A percentile compares a stretch with the other conserved stretches of the same genome.
These are phyloP conservation scores for Trapa incisa DNA, from an alignment of 345 rosid species.

Conservation along the genomic window DNA sequence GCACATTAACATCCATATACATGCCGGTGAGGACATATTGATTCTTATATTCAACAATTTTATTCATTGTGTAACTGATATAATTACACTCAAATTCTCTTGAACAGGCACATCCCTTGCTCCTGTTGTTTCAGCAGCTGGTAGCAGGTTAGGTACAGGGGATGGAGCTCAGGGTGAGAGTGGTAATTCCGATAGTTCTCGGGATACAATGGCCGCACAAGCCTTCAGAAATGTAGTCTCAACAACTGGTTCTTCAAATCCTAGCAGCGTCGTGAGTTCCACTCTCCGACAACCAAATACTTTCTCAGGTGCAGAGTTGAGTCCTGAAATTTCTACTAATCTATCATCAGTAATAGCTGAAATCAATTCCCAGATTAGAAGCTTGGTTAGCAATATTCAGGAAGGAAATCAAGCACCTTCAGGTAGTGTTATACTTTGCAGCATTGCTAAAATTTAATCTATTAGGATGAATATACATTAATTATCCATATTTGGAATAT, in stretches of 20 bases:
- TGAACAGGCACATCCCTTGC: constrained; percentile 40
- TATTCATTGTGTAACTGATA: background rate
- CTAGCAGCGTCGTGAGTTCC: constrained; percentile 22
- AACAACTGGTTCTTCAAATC: constrained; percentile 31
- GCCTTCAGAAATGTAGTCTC: constrained; percentile 41
- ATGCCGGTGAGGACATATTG: constrained; percentile 56
- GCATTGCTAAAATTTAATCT: background rate
- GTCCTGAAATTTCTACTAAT: constrained; percentile 12
- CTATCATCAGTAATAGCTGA: constrained; percentile 26
- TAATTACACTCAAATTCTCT: constrained; percentile 7
- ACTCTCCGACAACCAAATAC: constrained; percentile 23
- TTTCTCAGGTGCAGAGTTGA: constrained; percentile 24
- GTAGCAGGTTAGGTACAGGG: constrained; percentile 35
- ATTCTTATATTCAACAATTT: background rate
- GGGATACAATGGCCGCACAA: constrained; percentile 22
- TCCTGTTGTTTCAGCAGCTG: constrained; percentile 39
- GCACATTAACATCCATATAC: constrained; percentile 85
- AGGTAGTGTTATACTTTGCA: constrained; percentile 25
- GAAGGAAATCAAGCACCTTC: constrained; percentile 38
- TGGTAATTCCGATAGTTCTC: constrained; percentile 21
- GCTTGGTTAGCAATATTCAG: constrained; percentile 26
- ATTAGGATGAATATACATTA: background rate
- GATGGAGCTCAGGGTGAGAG: constrained; percentile 44
- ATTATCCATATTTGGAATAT: background rate
- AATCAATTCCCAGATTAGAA: constrained; percentile 39